These are phyloP conservation scores for Suillus plorans DNA, from an alignment of 768 basidiomycete genomes.

Conservation along the genomic window DNA sequence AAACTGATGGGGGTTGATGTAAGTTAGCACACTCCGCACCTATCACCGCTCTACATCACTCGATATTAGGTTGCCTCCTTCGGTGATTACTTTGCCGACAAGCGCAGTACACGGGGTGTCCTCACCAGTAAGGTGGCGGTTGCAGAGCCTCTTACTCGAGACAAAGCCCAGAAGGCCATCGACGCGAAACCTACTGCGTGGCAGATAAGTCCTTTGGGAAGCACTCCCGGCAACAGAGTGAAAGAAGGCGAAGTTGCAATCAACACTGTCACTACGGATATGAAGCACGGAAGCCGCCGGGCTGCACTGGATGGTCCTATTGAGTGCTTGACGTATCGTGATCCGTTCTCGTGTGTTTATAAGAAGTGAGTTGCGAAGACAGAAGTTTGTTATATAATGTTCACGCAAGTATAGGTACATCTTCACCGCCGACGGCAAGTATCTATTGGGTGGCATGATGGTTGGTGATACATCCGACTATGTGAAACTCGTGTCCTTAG, in stretches of 20 bases:
- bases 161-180: slow-evolving; percentile 1
- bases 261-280: not conserved
- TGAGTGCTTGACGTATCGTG: slow-evolving; percentile 64
- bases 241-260: slow-evolving; percentile 4
- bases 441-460: slow-evolving; percentile 78
- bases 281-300: slow-evolving; percentile 9
- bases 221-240: not conserved
- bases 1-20: slow-evolving; percentile 59
- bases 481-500: slow-evolving; percentile 65
- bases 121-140: slow-evolving; percentile 4
- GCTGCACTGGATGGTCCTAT: slow-evolving; percentile 40
- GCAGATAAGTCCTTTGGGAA: slow-evolving; percentile 14
- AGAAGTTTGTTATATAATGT: not conserved
- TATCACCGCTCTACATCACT: not conserved
- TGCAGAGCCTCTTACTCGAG: not conserved
- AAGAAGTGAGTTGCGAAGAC: slow-evolving; percentile 46
- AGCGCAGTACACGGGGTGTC: slow-evolving; percentile 25
- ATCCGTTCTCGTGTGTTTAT: slow-evolving; percentile 70
- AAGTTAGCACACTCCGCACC: slow-evolving; percentile 9
- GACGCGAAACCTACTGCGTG: slow-evolving; percentile 1
- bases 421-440: slow-evolving; percentile 68
- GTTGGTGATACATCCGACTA: slow-evolving; percentile 72
- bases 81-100: slow-evolving; percentile 72
- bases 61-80: slow-evolving; percentile 55
- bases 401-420: slow-evolving; percentile 44